Evolutionary conservation across 108 stramenopile species (phyloP).

Genomic region (Skeletonema marinoi): DNA sequence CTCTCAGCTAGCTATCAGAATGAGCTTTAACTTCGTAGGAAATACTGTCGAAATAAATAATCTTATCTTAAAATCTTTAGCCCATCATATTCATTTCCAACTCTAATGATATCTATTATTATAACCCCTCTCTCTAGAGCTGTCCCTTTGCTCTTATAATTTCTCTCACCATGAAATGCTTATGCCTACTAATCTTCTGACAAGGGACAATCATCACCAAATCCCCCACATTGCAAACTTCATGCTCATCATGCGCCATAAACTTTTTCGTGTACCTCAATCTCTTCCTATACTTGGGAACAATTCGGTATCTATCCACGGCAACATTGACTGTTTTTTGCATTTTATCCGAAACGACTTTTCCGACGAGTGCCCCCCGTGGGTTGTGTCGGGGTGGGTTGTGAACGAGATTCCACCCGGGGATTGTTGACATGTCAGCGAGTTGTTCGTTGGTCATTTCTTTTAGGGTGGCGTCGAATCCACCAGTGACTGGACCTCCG

Average conservation of each 20-base stretch:
- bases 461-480: slow-evolving; percentile 23
- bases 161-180: slow-evolving; percentile 87
- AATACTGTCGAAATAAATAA: neutral
- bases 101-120: neutral
- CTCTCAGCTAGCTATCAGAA: too few species aligned
- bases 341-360: slow-evolving; percentile 89
- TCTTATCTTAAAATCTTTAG: neutral
- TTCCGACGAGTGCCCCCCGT: slow-evolving; percentile 80
- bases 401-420: slow-evolving; percentile 79
- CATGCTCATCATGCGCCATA: slow-evolving; percentile 92
- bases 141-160: slow-evolving; percentile 81
- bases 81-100: neutral
- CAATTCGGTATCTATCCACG: slow-evolving; percentile 79
- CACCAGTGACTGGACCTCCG: slow-evolving; percentile 7
- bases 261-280: slow-evolving; percentile 79
- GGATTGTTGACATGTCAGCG: slow-evolving; percentile 66
- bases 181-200: slow-evolving; percentile 81
- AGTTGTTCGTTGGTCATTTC: slow-evolving; percentile 78
- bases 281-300: slow-evolving; percentile 78
- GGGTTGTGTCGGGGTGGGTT: slow-evolving; percentile 76
- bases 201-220: slow-evolving; percentile 90
- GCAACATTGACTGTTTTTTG: slow-evolving; percentile 88
- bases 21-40: neutral
- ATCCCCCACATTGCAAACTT: slow-evolving; percentile 83
- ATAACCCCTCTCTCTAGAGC: slow-evolving; percentile 45